Evolutionary conservation across 495 filamentous ascomycete species (phyloP), one percentile per base, ranked within the genome.

Genomic region (Penicillium simplicissimum): DNA sequence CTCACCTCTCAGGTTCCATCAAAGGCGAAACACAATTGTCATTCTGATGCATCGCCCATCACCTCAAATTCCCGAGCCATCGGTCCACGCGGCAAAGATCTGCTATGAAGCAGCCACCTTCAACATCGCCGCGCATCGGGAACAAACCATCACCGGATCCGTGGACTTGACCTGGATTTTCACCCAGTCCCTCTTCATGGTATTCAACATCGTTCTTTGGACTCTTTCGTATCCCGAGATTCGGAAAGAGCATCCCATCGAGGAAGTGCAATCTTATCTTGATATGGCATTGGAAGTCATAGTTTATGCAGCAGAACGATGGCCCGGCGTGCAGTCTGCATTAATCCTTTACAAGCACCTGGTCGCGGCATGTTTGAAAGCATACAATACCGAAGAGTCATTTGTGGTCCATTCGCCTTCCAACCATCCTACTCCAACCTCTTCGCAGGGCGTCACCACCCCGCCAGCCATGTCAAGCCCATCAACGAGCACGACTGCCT

Each of bases 141-240:
- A 88, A 52, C 92, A 96, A 70, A 89, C 95, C 68, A 80, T 85
- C 61, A 86, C 83, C 9, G 82, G 81, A 8, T 85, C 85, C 23
- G 87, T 94, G 21, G 94, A 97, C 68, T 77, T 96, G 57, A 96
- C 92, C 3, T 98, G 93, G 92, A 87, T 96, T 38, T 96, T 96
- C 68, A 84, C 94, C 8, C 84, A 96, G 59, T 84, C 89, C 38
- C 80, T 97, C 21, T 96, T 96, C 74, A 91, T 92, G 84, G 86
- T 88, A 15, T 80, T 96, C 42, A 94, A 95, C 67, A 92, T 90
- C 23, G 82, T 96, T 36, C 84, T 98, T 3, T 98, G 94, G 94
- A 81, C 88, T 8, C 81, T 96, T 23, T 94, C 91, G 3, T 96
- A 94, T 67, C 83, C 88, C 13, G 90, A 93, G 58, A 85, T 97